Evolutionary conservation across 805 yeast genomes (phyloP), one percentile per base, ranked within the genome.

Genomic region (Limtongozyma cylindracea): DNA sequence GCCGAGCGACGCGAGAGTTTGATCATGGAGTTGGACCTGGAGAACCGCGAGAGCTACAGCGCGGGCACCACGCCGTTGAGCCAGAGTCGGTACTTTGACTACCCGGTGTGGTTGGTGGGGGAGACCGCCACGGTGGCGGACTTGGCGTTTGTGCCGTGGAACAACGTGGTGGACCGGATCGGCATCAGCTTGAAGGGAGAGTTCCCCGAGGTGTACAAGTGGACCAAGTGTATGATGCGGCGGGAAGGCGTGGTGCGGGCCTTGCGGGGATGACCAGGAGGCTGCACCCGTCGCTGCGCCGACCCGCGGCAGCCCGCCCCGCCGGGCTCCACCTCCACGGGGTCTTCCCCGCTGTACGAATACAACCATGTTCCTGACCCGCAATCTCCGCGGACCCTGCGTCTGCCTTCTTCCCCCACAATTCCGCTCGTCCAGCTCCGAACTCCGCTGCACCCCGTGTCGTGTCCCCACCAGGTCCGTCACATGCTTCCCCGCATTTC

Each of bases 201-300:
- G 41, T 80, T 73, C 39, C 94, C 94, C 2, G 95, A 82, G 47
- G 94, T 80, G 21, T 80, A 76, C 51, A 77, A 77, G 43, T 82
- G 94, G 95, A 82, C 94, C 8, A 71, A 73, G 40, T 69, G 68
- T 35, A 77, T 82, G 92, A 74, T 82, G 92, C 64, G 84, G 45
- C 63, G 95, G 38, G 91, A 92, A 4, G 82, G 88, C 2, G 94
- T 82, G 15, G 56, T 73, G 13, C 60, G 84, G 30, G 94, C 95
- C 2, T 52, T 82, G 27, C 62, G 80, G 28, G 88, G 80, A n/a
- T n/a, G n/a, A n/a, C n/a, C n/a, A n/a, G n/a, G n/a, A n/a, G n/a
- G n/a, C n/a, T n/a, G n/a, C n/a, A n/a, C n/a, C n/a, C n/a, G n/a
- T n/a, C n/a, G n/a, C n/a, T n/a, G n/a, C n/a, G n/a, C n/a, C n/a